Percentiles rank a stretch among this genome's conserved stretches.
These are phyloP conservation scores for Austropuccinia psidii DNA, from an alignment of 1,284 basidiomycete species.

Conservation along the genomic window DNA sequence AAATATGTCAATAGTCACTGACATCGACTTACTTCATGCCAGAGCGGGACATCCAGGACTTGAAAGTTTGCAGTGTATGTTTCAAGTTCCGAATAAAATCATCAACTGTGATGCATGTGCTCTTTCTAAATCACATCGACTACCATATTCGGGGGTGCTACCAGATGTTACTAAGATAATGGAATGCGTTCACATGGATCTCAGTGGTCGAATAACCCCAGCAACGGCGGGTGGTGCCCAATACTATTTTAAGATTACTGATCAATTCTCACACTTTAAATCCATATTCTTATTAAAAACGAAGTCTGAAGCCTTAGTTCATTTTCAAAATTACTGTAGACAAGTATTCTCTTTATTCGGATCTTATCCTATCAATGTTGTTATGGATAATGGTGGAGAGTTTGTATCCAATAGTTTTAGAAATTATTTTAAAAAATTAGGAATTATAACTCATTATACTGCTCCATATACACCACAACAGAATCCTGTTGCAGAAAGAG, in stretches of 20 bases:
- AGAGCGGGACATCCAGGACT: not conserved
- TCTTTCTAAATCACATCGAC: not conserved
- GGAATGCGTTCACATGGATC: not conserved
- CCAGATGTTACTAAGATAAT: not conserved
- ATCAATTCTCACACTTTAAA: not conserved
- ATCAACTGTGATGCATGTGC: conserved; percentile 1
- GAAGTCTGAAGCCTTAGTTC: conserved; percentile 23
- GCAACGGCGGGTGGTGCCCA: not conserved
- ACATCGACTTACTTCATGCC: not conserved
- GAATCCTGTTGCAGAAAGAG: no score
- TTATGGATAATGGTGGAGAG: no score
- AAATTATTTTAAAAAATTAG: no score
- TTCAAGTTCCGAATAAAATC: not conserved
- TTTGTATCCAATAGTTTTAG: not conserved
- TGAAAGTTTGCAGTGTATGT: not conserved
- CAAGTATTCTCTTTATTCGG: no score
- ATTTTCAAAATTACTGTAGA: no score
- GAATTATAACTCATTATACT: no score
- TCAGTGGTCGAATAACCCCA: conserved; percentile 1
- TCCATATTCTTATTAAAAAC: not conserved
- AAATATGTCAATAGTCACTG: no score
- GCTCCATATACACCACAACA: no score
- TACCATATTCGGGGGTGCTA: not conserved
- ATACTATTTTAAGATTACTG: conserved; percentile 9
- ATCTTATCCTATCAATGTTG: no score